These are phyloP conservation scores for Sphaerobolus stellatus DNA, from an alignment of 1,284 basidiomycete genomes.

Conservation along the genomic window DNA sequence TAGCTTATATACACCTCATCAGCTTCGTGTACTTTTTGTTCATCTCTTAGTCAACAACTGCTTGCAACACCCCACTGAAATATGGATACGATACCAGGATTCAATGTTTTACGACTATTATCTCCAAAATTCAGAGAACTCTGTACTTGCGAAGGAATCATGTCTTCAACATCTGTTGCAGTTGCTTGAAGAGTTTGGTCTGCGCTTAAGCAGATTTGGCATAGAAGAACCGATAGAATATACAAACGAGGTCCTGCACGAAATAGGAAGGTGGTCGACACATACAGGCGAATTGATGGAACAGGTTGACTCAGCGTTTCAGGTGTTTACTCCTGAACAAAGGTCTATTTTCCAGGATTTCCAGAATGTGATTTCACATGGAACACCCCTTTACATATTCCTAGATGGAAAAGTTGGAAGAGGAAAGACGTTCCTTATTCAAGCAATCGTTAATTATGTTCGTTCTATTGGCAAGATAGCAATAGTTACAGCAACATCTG, in stretches of 20 bases:
- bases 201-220: slow-evolving; percentile 22
- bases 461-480: slow-evolving; percentile 30
- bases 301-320: slow-evolving; percentile 21
- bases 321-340: slow-evolving; percentile 32
- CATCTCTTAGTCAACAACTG: slow-evolving; percentile 34
- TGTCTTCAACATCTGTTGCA: slow-evolving; percentile 13
- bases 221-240: slow-evolving; percentile 27
- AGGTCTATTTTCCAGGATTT: slow-evolving; percentile 27
- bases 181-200: slow-evolving; percentile 20
- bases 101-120: slow-evolving; percentile 26
- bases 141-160: background rate
- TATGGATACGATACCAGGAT: slow-evolving; percentile 29
- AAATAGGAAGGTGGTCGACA: slow-evolving; percentile 28
- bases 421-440: slow-evolving; percentile 40
- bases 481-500: no score
- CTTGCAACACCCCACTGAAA: slow-evolving; percentile 22
- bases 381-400: slow-evolving; percentile 26
- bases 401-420: slow-evolving; percentile 41
- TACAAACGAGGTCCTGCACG: slow-evolving; percentile 29
- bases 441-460: slow-evolving; percentile 33
- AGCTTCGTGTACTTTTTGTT: slow-evolving; percentile 36
- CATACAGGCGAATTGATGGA: slow-evolving; percentile 18
- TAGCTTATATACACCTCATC: slow-evolving; percentile 29
- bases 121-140: slow-evolving; percentile 19
- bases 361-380: slow-evolving; percentile 23